Conservation (phyloP, 805 yeast genomes). For the Ogataea allantospora region DNA sequence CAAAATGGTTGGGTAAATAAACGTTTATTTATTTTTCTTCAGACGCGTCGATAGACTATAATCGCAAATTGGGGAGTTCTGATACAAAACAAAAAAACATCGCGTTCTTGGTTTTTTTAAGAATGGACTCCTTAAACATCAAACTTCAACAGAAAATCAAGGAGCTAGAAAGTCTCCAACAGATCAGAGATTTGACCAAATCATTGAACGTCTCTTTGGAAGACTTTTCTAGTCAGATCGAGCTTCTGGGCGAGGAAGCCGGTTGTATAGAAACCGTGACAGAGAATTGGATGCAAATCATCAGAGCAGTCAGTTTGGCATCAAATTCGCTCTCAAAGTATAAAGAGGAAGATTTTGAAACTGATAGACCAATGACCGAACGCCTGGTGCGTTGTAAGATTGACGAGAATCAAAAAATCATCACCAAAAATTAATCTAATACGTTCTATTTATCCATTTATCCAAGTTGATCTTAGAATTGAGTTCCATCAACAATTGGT, state of each 20-base stretch:
- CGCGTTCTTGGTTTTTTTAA: slow-evolving; percentile 1
- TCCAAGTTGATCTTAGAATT: slow-evolving; percentile 21
- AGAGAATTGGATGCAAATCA: slow-evolving; percentile 63
- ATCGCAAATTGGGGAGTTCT: too few species aligned
- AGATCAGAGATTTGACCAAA: slow-evolving; percentile 46
- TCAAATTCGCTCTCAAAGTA: slow-evolving; percentile 48
- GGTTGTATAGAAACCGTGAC: slow-evolving; percentile 57
- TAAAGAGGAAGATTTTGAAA: slow-evolving; percentile 42
- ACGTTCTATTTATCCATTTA: slow-evolving; percentile 28
- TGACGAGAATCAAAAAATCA: slow-evolving; percentile 37
- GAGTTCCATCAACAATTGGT: slow-evolving; percentile 18
- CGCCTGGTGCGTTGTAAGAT: slow-evolving; percentile 59
- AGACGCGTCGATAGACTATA: slow-evolving; percentile 2
- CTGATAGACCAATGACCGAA: slow-evolving; percentile 57
- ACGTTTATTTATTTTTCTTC: slow-evolving; percentile 5
- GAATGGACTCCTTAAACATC: slow-evolving; percentile 19
- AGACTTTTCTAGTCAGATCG: slow-evolving; percentile 46
- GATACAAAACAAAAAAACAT: not conserved
- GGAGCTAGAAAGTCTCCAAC: slow-evolving; percentile 50
- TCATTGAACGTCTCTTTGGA: slow-evolving; percentile 47
- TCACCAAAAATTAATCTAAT: slow-evolving; percentile 14
- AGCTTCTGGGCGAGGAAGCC: slow-evolving; percentile 53
- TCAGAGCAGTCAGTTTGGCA: slow-evolving; percentile 61
- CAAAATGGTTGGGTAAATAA: slow-evolving; percentile 7
- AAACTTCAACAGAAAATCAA: slow-evolving; percentile 43